Percentiles rank a stretch among this genome's conserved stretches.
Evolutionary conservation across 179 eudicot genomes (phyloP).

Genomic region (Pouteria campechiana): DNA sequence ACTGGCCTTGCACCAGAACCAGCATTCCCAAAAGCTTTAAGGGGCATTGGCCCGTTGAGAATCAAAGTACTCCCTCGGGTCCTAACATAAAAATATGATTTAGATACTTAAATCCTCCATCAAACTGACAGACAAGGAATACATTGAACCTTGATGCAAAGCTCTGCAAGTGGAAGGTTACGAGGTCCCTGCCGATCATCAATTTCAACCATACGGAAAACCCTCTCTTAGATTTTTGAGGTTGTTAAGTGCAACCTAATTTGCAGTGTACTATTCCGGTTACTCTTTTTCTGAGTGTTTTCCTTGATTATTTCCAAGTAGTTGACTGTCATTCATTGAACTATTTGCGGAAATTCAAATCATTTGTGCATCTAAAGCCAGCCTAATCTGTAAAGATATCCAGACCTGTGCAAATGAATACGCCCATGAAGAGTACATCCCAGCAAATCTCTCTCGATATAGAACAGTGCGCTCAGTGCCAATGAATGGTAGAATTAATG

Average conservation of each 20-base stretch:
- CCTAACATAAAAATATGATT: conserved; percentile 30
- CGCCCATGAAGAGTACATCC: conserved; percentile 12
- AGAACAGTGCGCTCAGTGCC: neutral
- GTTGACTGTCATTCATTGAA: no score
- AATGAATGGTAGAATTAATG: neutral
- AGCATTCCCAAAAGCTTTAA: conserved; percentile 52
- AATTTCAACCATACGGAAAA: conserved; percentile 68
- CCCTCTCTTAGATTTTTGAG: no score
- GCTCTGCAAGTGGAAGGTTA: conserved; percentile 83
- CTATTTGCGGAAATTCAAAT: no score
- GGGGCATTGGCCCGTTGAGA: conserved; percentile 91
- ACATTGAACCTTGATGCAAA: conserved; percentile 67
- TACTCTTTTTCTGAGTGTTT: no score
- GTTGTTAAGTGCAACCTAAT: no score
- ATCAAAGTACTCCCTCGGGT: conserved; percentile 92
- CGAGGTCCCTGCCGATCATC: conserved; percentile 94
- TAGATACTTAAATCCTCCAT: neutral
- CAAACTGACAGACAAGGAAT: neutral
- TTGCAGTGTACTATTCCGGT: no score
- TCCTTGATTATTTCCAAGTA: no score
- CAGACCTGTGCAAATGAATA: conserved; percentile 11
- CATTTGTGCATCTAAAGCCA: no score
- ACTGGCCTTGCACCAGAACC: conserved; percentile 32
- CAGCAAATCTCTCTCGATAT: conserved; percentile 10
- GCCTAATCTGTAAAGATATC: neutral